Base-by-base conservation (phyloP, 1,139 yeast genomes). In the Geotrichum macrosporum region DNA sequence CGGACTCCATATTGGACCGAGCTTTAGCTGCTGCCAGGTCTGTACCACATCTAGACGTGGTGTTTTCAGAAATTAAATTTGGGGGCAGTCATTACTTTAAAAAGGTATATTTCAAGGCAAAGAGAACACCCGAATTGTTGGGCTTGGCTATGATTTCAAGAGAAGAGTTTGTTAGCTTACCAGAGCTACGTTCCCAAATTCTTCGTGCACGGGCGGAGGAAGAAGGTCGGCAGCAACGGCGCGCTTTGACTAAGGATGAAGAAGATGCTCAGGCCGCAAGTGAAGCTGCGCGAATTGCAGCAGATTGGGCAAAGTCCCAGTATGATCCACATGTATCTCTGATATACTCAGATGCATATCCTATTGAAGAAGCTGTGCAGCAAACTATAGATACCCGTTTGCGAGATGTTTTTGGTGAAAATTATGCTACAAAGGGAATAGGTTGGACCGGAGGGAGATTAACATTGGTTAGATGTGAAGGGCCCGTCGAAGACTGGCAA, bases 321-420 rank as follows among this genome's bases (percentile, higher is more conserved):
- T 84, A 71, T 60, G 78, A 76, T 44, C 95, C 95, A 1, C 95
- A 85, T 62, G 68, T 85, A 30, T 81, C 89, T 9, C 65, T 85
- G 50, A 81, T 80, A 4, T 85, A 85, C 63, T 80, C 88, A 13
- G 77, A 78, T 52, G 63, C 77, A 20, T 73, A 78, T 56, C 88
- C 87, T 4, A 75, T 84, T 12, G 84, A 82, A 54, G 83, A 75
- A 60, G 89, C 94, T 0, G 67, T 80, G 49, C 73, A 80, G 68
- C 72, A 80, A 49, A 81, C 86, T 1, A 76, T 84, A 34, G 76
- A 76, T 50, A 80, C 84, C n/a, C 67, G 94, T 51, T 72, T 84
- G 20, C 78, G 74, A 55, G 94, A 84, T 61, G 76, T 78, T 41
- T 71, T 84, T 57, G 81, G 81, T 41, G 70, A 77, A 1, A 73